These are phyloP conservation scores for Phytophthora pseudosyringae DNA, from an alignment of 352 stramenopile species.

Conservation along the genomic window DNA sequence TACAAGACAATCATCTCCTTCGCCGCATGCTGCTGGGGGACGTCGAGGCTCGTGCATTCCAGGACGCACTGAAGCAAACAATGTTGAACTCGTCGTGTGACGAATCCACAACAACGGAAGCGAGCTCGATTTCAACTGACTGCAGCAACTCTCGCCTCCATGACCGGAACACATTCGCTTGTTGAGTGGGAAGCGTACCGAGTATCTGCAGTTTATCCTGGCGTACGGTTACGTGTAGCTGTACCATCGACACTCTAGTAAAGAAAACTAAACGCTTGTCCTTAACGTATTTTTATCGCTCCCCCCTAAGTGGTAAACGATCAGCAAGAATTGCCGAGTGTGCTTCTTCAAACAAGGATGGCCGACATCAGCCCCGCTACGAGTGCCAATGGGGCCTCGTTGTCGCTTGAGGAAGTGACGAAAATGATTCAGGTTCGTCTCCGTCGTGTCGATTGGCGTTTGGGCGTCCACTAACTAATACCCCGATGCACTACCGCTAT, in stretches of 20 bases:
- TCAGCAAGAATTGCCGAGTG: too few relatives aligned
- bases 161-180: too few relatives aligned
- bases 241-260: too few relatives aligned
- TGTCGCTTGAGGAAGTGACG: conserved; percentile 33
- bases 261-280: too few relatives aligned
- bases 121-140: too few relatives aligned
- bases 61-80: not conserved
- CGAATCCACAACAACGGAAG: not conserved
- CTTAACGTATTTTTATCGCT: conserved; percentile 20
- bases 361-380: not conserved
- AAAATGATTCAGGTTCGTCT: conserved; percentile 30
- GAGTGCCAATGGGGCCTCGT: conserved; percentile 2
- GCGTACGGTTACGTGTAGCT: too few relatives aligned
- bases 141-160: too few relatives aligned
- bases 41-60: conserved; percentile 4
- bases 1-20: conserved; percentile 35
- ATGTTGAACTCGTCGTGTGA: not conserved
- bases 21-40: conserved; percentile 34
- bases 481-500: not conserved
- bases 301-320: not conserved
- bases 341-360: conserved; percentile 3
- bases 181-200: too few relatives aligned
- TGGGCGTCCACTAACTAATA: not conserved
- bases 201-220: too few relatives aligned
- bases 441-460: not conserved